Evolutionary conservation across 495 filamentous ascomycete genomes (phyloP).

Genomic region (Trichoderma asperelloides): DNA sequence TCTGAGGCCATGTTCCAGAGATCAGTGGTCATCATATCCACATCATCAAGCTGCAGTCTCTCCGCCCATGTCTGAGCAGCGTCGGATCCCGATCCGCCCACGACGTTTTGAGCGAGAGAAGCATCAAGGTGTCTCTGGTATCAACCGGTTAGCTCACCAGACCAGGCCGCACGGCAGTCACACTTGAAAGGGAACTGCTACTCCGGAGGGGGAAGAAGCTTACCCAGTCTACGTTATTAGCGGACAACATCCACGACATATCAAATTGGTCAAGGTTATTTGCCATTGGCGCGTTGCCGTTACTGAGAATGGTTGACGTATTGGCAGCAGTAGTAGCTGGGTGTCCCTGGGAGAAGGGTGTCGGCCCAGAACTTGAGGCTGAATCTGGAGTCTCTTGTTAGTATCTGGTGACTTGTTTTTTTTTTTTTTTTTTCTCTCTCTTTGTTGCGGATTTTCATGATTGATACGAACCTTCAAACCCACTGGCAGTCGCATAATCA

Average conservation of each 20-base stretch:
- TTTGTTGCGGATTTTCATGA: background rate
- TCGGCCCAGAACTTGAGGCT: background rate
- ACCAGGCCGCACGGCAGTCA: background rate
- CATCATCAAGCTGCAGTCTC: background rate
- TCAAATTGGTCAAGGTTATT: background rate
- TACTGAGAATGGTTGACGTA: background rate
- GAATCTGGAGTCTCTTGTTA: background rate
- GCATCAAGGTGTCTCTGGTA: conserved; percentile 6
- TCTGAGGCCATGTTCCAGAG: background rate
- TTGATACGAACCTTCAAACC: background rate
- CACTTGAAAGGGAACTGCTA: background rate
- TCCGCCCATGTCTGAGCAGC: background rate
- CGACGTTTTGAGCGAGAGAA: background rate
- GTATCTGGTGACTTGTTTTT: too few relatives aligned
- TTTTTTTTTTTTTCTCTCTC: too few relatives aligned
- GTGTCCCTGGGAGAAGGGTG: conserved; percentile 1
- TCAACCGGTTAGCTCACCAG: background rate
- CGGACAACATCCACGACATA: conserved; percentile 1
- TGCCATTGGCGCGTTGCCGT: too few relatives aligned
- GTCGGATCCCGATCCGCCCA: background rate
- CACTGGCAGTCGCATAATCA: background rate
- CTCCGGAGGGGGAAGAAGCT: background rate
- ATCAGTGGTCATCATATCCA: conserved; percentile 2
- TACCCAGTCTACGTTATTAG: conserved; percentile 11
- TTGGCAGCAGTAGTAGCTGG: background rate